phyloP scores from a whole-genome alignment of 2,329 filamentous ascomycete species.

The Calonectria ilicicola region DNA sequence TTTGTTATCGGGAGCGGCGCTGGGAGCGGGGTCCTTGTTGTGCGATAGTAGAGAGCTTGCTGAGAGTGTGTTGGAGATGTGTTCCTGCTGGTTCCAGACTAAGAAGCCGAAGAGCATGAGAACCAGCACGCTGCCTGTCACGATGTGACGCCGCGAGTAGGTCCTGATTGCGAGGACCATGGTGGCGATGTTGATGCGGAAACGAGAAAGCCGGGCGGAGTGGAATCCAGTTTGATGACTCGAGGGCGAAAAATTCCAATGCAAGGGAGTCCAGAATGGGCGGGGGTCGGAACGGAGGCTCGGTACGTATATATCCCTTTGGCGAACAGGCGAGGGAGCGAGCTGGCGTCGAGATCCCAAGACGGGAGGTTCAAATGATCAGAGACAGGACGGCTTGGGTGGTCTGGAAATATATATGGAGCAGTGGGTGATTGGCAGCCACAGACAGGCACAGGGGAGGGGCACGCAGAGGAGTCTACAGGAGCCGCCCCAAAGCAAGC shows the following conservation, averaged over 20 bases:
- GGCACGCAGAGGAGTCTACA: background rate
- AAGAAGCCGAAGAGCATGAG: constrained; percentile 16
- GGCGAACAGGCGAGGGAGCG: background rate
- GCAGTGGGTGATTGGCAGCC: background rate
- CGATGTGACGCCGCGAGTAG: constrained; percentile 12
- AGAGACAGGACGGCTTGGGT: background rate
- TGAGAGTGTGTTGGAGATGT: constrained; percentile 5
- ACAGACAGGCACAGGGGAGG: background rate
- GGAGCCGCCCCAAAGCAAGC: background rate
- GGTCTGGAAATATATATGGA: background rate
- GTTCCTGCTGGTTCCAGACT: constrained; percentile 16
- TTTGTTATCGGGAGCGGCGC: background rate
- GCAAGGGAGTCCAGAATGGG: background rate
- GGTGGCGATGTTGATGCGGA: background rate
- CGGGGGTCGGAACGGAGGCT: background rate
- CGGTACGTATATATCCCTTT: background rate
- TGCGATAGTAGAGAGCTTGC: background rate
- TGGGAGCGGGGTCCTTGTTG: background rate
- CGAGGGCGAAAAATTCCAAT: background rate
- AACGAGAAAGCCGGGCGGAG: background rate
- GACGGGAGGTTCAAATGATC: background rate
- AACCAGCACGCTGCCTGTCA: constrained; percentile 2
- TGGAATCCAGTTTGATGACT: background rate
- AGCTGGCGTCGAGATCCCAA: background rate
- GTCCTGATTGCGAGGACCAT: constrained; percentile 7